A percentile compares a stretch with the other conserved stretches of the same genome.
phyloP scores from a whole-genome alignment of 139 green algal genomes.

The Prasinococcaceae sp. region DNA sequence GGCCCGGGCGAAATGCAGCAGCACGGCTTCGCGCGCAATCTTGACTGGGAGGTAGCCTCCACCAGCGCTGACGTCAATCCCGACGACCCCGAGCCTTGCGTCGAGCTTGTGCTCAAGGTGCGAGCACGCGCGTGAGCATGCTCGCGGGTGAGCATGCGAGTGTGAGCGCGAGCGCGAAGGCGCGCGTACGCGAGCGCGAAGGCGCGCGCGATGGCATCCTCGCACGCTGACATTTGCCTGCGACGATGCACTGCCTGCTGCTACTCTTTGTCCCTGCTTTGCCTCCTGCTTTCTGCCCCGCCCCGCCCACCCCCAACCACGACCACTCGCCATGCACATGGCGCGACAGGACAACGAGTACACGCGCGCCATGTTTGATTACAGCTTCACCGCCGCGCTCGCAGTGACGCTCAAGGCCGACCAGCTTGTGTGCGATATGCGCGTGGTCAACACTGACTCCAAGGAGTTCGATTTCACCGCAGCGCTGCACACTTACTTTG shows the following conservation, averaged over 20 bases:
- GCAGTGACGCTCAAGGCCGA: conserved; percentile 61
- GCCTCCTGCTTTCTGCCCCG: too few relatives aligned
- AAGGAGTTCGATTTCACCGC: conserved; percentile 79
- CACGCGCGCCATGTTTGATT: conserved; percentile 71
- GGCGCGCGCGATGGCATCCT: too few relatives aligned
- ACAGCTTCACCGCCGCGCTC: conserved; percentile 11
- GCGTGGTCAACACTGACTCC: conserved; percentile 71
- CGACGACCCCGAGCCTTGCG: conserved; percentile 64
- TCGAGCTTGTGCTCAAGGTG: conserved; percentile 73
- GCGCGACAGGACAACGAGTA: conserved; percentile 80
- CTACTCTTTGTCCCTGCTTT: too few relatives aligned
- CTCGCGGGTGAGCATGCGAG: too few relatives aligned
- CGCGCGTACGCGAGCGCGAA: too few relatives aligned
- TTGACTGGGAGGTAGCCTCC: conserved; percentile 59
- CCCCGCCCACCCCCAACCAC: too few relatives aligned
- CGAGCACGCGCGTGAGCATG: too few relatives aligned
- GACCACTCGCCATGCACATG: too few relatives aligned
- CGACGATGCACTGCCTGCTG: too few relatives aligned
- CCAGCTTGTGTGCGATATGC: conserved; percentile 51
- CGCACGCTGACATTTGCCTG: too few relatives aligned
- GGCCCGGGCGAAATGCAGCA: conserved; percentile 80
- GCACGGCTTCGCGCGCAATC: conserved; percentile 76
- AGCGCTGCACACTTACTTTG: conserved; percentile 90
- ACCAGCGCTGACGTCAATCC: conserved; percentile 76
- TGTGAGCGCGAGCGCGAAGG: too few relatives aligned